Percentiles rank a stretch among this genome's conserved stretches.
Evolutionary conservation across 768 basidiomycete species (phyloP).

Genomic region (Naganishia vaughanmartiniae): DNA sequence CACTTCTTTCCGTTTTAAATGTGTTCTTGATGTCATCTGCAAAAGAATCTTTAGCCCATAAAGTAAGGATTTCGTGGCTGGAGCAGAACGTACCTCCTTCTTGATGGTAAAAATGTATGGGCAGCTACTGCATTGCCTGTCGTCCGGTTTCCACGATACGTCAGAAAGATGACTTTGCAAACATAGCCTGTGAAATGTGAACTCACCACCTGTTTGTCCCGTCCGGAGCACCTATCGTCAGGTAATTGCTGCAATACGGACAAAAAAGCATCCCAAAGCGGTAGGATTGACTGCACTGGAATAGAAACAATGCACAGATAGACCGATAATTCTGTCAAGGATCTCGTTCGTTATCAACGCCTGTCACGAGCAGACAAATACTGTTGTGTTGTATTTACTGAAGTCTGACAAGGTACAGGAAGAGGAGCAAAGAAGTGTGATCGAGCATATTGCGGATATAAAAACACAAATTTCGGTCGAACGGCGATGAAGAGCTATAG

Average conservation of each 20-base stretch:
- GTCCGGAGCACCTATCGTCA: slow-evolving; percentile 47
- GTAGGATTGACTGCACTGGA: background rate
- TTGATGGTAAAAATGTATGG: slow-evolving; percentile 92
- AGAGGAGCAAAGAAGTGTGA: background rate
- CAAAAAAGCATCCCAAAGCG: slow-evolving; percentile 74
- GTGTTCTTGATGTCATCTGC: slow-evolving; percentile 90
- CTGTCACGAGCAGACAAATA: too few relatives aligned
- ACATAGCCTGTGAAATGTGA: background rate
- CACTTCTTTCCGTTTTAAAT: slow-evolving; percentile 79
- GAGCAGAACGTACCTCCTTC: slow-evolving; percentile 62
- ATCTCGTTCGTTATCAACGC: too few relatives aligned
- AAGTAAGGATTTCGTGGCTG: background rate
- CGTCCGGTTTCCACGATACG: slow-evolving; percentile 44
- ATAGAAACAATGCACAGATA: too few relatives aligned
- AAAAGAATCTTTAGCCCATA: background rate
- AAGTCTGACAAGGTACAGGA: background rate
- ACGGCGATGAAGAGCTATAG: background rate
- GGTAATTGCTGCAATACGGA: slow-evolving; percentile 80
- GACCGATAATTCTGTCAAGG: too few relatives aligned
- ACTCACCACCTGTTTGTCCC: slow-evolving; percentile 48
- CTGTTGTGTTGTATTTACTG: too few relatives aligned
- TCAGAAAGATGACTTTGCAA: background rate
- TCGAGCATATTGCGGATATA: slow-evolving; percentile 11
- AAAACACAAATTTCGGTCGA: slow-evolving; percentile 16
- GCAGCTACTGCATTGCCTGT: slow-evolving; percentile 90